A percentile compares a stretch with the other conserved stretches of the same genome.
These are phyloP conservation scores for Rhynchosporium graminicola DNA, from an alignment of 2,329 filamentous ascomycete species.

Conservation along the genomic window DNA sequence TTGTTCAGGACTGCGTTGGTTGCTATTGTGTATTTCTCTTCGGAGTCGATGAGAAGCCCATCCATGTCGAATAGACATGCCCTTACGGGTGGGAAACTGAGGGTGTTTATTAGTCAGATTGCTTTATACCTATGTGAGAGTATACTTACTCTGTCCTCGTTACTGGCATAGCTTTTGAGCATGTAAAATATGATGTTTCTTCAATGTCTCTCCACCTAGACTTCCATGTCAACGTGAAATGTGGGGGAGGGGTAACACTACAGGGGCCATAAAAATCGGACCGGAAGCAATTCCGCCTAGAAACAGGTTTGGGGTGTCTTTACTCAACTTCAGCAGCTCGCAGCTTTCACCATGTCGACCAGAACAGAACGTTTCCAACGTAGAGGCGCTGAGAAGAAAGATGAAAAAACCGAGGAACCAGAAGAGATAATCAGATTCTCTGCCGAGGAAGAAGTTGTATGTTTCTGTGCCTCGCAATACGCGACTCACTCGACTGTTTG, in stretches of 20 bases:
- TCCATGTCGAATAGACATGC: constrained; percentile 99
- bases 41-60: constrained; percentile 89
- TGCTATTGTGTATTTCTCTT: constrained; percentile 85
- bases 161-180: background rate
- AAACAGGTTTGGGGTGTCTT: background rate
- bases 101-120: background rate
- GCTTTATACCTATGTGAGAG: background rate
- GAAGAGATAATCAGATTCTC: constrained; percentile 42
- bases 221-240: background rate
- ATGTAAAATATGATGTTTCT: background rate
- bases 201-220: background rate
- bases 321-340: constrained; percentile 13
- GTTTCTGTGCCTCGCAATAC: constrained; percentile 13
- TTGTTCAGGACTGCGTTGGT: constrained; percentile 80
- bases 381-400: constrained; percentile 28
- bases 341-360: constrained; percentile 34
- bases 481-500: background rate
- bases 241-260: constrained; percentile 19
- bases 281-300: constrained; percentile 5
- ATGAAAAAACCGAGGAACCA: constrained; percentile 21
- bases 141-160: constrained; percentile 30
- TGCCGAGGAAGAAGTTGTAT: constrained; percentile 47
- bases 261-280: background rate
- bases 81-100: constrained; percentile 76
- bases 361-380: constrained; percentile 40